Conservation (phyloP, 148 eudicot species). For the Pouteria glomerata region DNA sequence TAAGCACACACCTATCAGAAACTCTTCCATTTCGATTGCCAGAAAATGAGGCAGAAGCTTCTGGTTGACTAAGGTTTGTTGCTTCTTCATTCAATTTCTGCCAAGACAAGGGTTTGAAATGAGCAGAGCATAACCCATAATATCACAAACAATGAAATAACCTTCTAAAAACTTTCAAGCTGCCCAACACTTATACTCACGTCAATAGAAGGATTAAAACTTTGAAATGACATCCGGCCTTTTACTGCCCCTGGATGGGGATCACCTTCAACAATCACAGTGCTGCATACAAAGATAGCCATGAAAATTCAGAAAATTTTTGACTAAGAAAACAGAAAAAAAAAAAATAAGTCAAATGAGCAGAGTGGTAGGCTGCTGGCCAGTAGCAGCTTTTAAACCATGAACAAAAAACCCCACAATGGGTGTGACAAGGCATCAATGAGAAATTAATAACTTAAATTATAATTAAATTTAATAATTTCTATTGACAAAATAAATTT, state of each 20-base stretch:
- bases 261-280: conserved; percentile 91
- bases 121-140: conserved; percentile 20
- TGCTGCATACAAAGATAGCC: conserved; percentile 37
- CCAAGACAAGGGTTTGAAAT: conserved; percentile 28
- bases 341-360: background rate
- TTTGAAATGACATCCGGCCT: conserved; percentile 91
- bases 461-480: background rate
- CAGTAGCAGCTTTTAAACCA: no score
- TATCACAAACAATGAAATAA: conserved; percentile 1
- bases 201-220: conserved; percentile 84
- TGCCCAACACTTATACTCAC: conserved; percentile 51
- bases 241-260: conserved; percentile 67
- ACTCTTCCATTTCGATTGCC: conserved; percentile 13
- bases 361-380: background rate
- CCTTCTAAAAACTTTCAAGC: conserved; percentile 8
- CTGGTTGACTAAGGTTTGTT: conserved; percentile 8
- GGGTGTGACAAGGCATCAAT: background rate
- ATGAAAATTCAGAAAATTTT: background rate
- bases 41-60: conserved; percentile 13
- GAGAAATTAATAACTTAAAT: background rate
- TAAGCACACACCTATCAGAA: conserved; percentile 16
- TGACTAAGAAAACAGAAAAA: background rate
- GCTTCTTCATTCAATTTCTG: conserved; percentile 20
- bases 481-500: no score
- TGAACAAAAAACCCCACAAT: no score